These are phyloP conservation scores for Trifolium repens DNA, from an alignment of 306 rosid species.

Conservation along the genomic window DNA sequence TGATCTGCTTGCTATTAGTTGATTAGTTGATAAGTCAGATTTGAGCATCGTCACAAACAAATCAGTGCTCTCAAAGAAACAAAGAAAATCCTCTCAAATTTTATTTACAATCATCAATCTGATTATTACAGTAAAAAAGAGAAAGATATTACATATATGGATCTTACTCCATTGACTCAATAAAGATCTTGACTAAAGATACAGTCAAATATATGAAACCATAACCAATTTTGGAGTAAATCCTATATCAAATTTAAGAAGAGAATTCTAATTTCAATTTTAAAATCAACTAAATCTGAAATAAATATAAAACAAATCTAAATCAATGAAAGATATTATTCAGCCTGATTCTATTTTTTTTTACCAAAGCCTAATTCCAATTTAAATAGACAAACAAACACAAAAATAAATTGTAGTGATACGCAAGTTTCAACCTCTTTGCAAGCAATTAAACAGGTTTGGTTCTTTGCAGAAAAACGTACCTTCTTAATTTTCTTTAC, in stretches of 20 bases:
- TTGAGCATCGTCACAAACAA: background rate
- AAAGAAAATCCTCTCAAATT: background rate
- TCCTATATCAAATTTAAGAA: background rate
- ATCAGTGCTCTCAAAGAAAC: background rate
- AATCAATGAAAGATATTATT: background rate
- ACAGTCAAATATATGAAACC: background rate
- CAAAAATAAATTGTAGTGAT: background rate
- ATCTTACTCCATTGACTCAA: slow-evolving; percentile 7
- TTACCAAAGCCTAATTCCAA: background rate
- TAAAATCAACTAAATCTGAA: background rate
- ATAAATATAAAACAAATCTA: background rate
- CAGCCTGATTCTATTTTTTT: background rate
- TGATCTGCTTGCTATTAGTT: background rate
- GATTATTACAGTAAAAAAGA: background rate
- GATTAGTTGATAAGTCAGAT: slow-evolving; percentile 5
- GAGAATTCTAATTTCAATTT: background rate
- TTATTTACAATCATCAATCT: background rate
- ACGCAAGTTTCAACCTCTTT: background rate
- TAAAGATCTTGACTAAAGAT: background rate
- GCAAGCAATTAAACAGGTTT: background rate
- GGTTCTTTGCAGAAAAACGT: background rate
- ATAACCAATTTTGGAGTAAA: background rate
- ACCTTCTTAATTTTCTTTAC: background rate
- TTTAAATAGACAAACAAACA: background rate
- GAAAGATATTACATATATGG: background rate